Evolutionary conservation across 495 filamentous ascomycete species (phyloP), one percentile per base, ranked within the genome.

Genomic region (Trichocladium antarcticum): DNA sequence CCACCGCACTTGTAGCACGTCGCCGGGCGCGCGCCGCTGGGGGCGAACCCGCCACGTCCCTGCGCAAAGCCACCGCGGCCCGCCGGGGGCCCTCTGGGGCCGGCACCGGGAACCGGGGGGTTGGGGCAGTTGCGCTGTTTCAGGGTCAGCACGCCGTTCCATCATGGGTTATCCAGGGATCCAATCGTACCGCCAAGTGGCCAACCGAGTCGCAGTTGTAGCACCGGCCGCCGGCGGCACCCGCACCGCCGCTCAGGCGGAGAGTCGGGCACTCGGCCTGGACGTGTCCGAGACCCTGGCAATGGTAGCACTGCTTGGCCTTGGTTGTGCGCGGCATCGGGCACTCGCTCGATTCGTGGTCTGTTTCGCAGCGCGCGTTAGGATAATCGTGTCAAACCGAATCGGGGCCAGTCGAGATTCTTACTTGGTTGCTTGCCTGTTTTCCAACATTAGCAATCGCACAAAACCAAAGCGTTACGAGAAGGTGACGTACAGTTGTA

Each of bases 1-100:
- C 92, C 92, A 59, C 93, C 93, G 67, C 93, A 99, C 77, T 97
- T 97, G 78, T 96, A 97, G 80, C 93, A 99, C 45, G 89, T 97
- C 17, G 93, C 85, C 42, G 87, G 80, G 44, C 89, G 87, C 52
- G 84, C 79, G 12, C 73, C 79, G 49, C 70, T 70, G 53, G n/a
- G n/a, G n/a, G 70, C 54, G 29, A 49, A 61, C 10, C 61, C 57
- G 29, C 57, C 79, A 50, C 76, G 81, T 37, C 70, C 73, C 19
- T 19, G 40, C 0, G 4, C 42, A 60, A 75, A 89, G 57, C 80
- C 84, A 40, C 87, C 87, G 49, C 87, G 82, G 49, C 57, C 61
- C 58, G 75, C 72, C 53, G 74, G 76, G 50, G 70, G 73, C 45
- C 83, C 85, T 50, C 87, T 81, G 42, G n/a, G n/a, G n/a, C 79